Conservation (phyloP, 73 alveolate species). For the Paramecium sexaurelia region DNA sequence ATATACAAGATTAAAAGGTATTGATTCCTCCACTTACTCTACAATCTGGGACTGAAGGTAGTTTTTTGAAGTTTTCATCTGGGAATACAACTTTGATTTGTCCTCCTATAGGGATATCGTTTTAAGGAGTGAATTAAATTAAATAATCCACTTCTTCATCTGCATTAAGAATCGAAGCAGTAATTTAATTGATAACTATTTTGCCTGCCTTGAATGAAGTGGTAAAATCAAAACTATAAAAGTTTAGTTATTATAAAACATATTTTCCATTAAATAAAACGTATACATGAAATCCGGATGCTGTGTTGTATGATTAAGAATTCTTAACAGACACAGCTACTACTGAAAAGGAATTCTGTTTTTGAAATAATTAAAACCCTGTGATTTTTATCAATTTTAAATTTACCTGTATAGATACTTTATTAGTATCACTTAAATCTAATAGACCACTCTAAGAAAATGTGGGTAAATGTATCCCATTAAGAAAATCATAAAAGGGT, state of each 20-base stretch:
- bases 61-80: slow-evolving; percentile 17
- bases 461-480: neutral
- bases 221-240: slow-evolving; percentile 49
- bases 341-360: slow-evolving; percentile 29
- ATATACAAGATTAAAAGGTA: slow-evolving; percentile 49
- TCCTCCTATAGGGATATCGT: slow-evolving; percentile 60
- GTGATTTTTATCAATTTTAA: slow-evolving; percentile 32
- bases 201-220: slow-evolving; percentile 57
- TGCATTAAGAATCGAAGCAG: slow-evolving; percentile 60
- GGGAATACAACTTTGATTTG: slow-evolving; percentile 58
- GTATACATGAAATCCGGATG: slow-evolving; percentile 49
- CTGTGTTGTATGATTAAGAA: slow-evolving; percentile 17
- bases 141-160: slow-evolving; percentile 60
- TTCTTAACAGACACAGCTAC: slow-evolving; percentile 56
- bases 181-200: slow-evolving; percentile 55
- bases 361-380: neutral
- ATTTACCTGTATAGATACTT: neutral
- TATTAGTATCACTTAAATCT: neutral
- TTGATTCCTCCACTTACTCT: slow-evolving; percentile 58
- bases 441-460: neutral
- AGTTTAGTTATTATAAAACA: slow-evolving; percentile 28
- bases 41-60: slow-evolving; percentile 63
- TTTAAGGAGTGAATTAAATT: slow-evolving; percentile 62
- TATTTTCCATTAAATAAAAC: slow-evolving; percentile 14
- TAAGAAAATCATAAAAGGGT: slow-evolving; percentile 28